Conservation (phyloP, 2,329 filamentous ascomycete species). For the Colletotrichum tropicale region DNA sequence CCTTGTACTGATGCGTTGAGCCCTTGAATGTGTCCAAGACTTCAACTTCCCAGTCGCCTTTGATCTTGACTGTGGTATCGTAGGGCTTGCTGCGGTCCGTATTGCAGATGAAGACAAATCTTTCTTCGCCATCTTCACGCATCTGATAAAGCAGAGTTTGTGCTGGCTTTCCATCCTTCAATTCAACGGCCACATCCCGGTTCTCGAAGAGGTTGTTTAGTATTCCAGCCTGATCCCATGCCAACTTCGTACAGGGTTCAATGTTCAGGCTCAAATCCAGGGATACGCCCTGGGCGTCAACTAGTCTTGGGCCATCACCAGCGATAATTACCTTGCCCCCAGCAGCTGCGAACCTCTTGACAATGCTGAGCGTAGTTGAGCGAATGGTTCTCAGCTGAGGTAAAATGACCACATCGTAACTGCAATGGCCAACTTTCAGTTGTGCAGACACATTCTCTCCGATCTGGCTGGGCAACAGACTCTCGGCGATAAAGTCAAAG, state of each 20-base stretch:
- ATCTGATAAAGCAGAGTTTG: slow-evolving; percentile 32
- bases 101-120: slow-evolving; percentile 35
- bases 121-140: slow-evolving; percentile 29
- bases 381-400: slow-evolving; percentile 35
- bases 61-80: slow-evolving; percentile 25
- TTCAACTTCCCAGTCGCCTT: slow-evolving; percentile 29
- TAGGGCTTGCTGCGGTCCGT: slow-evolving; percentile 25
- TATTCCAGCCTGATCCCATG: background rate
- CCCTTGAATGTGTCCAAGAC: slow-evolving; percentile 31
- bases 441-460: background rate
- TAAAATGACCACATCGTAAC: slow-evolving; percentile 33
- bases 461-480: slow-evolving; percentile 27
- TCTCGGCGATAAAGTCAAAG: slow-evolving; percentile 37
- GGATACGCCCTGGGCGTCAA: background rate
- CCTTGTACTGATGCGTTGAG: background rate
- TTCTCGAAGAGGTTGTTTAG: background rate
- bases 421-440: slow-evolving; percentile 29
- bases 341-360: slow-evolving; percentile 25
- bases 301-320: background rate
- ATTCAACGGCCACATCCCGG: background rate
- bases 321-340: slow-evolving; percentile 8
- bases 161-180: background rate
- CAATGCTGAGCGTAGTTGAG: slow-evolving; percentile 27
- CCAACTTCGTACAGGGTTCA: background rate
- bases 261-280: background rate